Base-by-base conservation (phyloP, 305 asterid species). In the Striga hermonthica region DNA sequence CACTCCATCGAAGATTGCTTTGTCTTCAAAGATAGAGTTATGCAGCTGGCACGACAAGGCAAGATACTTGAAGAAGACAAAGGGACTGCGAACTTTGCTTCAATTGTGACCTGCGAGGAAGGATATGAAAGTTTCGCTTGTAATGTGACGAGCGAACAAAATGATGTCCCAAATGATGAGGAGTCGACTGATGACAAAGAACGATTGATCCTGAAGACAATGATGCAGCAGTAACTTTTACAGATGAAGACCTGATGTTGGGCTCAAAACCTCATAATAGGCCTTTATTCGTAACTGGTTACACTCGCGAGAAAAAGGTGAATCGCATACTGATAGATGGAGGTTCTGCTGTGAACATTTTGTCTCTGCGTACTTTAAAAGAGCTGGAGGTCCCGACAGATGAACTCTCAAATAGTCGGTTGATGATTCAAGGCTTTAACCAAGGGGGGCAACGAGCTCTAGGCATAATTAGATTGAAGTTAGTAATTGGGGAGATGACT, bases 361-460 rank as follows among this genome's bases (percentile, higher is more conserved):
- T 37, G 0, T 44, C 64, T 0, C 13, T 58, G 3, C 43, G 43
- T 3, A 39, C 43, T 4, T 3, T 39, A 1, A 47, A 47, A 11
- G 53, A 47, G 3, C 10, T 47, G 15, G 15, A n/a, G 1, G 6
- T 47, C 15, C 5, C 6, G 6, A 10, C 1, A 5, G 14, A 47
- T 3, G 53, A 47, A 10, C 53, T 47, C 10, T 4, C 53, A 10
- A 47, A n/a, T n/a, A n/a, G 0, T 3, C 4, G 6, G 0, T 47
- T 47, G 53, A 47, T 47, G 15, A 10, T 47, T n/a, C 53, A 47
- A 47, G 53, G 53, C n/a, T 14, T 47, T 14, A 47, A 47, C 53
- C 53, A 10, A 11, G 53, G 53, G 49, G 12, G 48, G 48, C 48
- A 47, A 47, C 11, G 9, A 14, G 15, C 53, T 3, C 15, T 10